phyloP scores from a whole-genome alignment of 768 basidiomycete genomes.

The Strobilomyces dryophilus region DNA sequence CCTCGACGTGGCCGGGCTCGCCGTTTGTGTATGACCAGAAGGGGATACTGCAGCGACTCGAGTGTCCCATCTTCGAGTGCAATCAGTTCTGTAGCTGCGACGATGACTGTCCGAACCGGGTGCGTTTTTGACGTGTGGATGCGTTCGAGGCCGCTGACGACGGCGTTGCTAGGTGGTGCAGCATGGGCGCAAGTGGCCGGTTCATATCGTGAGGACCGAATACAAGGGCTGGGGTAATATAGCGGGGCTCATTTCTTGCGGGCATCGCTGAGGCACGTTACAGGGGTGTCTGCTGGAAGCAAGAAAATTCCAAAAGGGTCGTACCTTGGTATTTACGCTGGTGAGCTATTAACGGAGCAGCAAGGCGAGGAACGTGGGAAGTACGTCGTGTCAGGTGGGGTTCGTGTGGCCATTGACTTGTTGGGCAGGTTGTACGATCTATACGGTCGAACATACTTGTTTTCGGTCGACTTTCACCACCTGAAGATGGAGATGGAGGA shows the following conservation, averaged over 20 bases:
- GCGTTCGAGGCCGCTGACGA: not conserved
- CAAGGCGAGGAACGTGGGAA: conserved; percentile 64
- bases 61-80: conserved; percentile 80
- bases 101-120: conserved; percentile 78
- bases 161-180: conserved; percentile 65
- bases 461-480: conserved; percentile 77
- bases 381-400: conserved; percentile 37
- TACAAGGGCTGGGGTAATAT: conserved; percentile 81
- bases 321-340: conserved; percentile 82
- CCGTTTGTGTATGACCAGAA: conserved; percentile 70
- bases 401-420: not conserved
- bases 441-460: conserved; percentile 74
- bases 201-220: conserved; percentile 66
- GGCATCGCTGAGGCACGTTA: not conserved
- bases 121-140: conserved; percentile 26
- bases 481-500: conserved; percentile 37
- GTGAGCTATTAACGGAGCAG: conserved; percentile 70
- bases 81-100: conserved; percentile 79
- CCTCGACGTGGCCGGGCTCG: conserved; percentile 33
- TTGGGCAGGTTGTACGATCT: conserved; percentile 61
- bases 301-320: conserved; percentile 64
- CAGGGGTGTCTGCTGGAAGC: conserved; percentile 68
- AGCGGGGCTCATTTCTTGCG: conserved; percentile 9
- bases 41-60: conserved; percentile 47
- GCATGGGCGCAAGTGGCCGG: conserved; percentile 59